Percentiles rank a stretch among this genome's conserved stretches.
Conservation (phyloP, 441 rosid species). For the Raphanus hybrid region DNA sequence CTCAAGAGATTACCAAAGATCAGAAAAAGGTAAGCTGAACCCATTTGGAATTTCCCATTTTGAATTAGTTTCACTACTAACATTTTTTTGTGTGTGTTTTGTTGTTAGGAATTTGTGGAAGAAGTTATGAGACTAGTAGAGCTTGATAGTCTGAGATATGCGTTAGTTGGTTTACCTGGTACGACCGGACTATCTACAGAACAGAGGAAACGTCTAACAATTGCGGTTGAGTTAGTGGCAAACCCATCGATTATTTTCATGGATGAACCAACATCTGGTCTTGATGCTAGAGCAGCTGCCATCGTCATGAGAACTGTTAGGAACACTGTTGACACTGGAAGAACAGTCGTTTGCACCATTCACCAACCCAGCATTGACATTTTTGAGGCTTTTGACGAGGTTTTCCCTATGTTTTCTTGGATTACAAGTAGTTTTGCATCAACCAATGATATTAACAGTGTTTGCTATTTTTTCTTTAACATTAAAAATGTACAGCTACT, state of each 20-base stretch:
- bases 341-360: constrained; percentile 95
- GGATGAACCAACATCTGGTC: constrained; percentile 99
- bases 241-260: constrained; percentile 94
- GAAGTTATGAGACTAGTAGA: constrained; percentile 94
- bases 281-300: constrained; percentile 98
- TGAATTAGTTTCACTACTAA: background rate
- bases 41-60: constrained; percentile 11
- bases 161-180: constrained; percentile 89
- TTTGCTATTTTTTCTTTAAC: constrained; percentile 6
- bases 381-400: constrained; percentile 97
- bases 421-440: background rate
- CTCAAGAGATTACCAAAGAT: constrained; percentile 73
- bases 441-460: constrained; percentile 21
- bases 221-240: constrained; percentile 97
- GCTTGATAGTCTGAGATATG: constrained; percentile 72
- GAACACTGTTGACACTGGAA: constrained; percentile 95
- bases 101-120: constrained; percentile 84
- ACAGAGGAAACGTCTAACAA: constrained; percentile 90
- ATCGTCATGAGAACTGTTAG: constrained; percentile 98
- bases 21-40: constrained; percentile 57
- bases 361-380: constrained; percentile 97
- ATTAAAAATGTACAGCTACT: constrained; percentile 62
- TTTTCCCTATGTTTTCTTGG: constrained; percentile 39
- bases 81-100: constrained; percentile 1
- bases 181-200: constrained; percentile 89